Percentiles rank a stretch among this genome's conserved stretches.
phyloP scores from a whole-genome alignment of 495 filamentous ascomycete species.

The Aspergillus asperescens region DNA sequence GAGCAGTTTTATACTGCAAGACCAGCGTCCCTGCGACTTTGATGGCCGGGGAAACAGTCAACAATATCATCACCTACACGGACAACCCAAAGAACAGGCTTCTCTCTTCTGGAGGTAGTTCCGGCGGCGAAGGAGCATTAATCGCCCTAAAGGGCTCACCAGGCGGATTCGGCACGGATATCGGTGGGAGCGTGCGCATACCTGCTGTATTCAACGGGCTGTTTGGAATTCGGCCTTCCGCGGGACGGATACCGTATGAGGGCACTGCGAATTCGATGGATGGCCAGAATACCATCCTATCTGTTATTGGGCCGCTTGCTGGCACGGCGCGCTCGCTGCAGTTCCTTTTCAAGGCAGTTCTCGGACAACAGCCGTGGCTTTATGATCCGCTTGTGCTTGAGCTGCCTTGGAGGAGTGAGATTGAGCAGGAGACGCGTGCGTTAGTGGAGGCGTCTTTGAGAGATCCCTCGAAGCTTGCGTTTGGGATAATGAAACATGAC shows the following conservation, averaged over 20 bases:
- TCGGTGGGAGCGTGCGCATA: constrained; percentile 65
- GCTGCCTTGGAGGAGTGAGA: constrained; percentile 57
- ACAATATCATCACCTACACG: constrained; percentile 50
- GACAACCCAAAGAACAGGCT: constrained; percentile 47
- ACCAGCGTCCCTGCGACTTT: constrained; percentile 57
- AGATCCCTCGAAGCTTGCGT: constrained; percentile 37
- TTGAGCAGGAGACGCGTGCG: constrained; percentile 42
- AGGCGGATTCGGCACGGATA: constrained; percentile 61
- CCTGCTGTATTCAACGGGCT: constrained; percentile 60
- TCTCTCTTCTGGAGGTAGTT: constrained; percentile 49
- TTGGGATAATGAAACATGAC: constrained; percentile 50
- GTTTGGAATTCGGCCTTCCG: constrained; percentile 50
- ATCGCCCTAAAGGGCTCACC: constrained; percentile 52
- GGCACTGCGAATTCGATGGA: constrained; percentile 49
- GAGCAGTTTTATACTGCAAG: constrained; percentile 63
- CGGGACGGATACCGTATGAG: constrained; percentile 42
- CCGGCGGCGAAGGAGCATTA: constrained; percentile 60
- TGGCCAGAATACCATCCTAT: constrained; percentile 53
- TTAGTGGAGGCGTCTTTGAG: constrained; percentile 30
- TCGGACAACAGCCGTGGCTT: constrained; percentile 56
- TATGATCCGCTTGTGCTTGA: constrained; percentile 58
- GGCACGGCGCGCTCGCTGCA: constrained; percentile 44
- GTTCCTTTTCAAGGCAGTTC: constrained; percentile 50
- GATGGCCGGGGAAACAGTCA: constrained; percentile 57
- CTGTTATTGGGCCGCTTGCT: constrained; percentile 55